Conservation (phyloP, 208 protist species). For the Endotrypanum monterogeii region DNA sequence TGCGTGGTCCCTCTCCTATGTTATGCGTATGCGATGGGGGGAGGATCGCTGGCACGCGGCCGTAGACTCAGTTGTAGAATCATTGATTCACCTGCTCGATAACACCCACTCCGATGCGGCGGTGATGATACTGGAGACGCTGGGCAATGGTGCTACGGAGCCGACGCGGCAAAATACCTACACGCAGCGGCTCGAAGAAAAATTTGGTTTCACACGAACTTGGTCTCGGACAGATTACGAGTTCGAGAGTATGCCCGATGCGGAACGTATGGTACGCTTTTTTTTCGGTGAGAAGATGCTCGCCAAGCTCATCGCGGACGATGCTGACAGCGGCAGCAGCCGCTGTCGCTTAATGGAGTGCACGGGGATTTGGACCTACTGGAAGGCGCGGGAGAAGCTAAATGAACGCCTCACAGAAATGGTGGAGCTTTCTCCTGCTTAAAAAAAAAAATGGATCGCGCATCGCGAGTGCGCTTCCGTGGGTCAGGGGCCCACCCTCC, state of each 20-base stretch:
- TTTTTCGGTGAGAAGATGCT: slow-evolving; percentile 71
- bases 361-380: slow-evolving; percentile 81
- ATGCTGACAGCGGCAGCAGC: background rate
- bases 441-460: background rate
- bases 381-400: slow-evolving; percentile 33
- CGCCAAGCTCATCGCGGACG: slow-evolving; percentile 17
- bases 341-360: slow-evolving; percentile 64
- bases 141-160: slow-evolving; percentile 55
- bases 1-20: slow-evolving; percentile 87
- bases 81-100: slow-evolving; percentile 40
- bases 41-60: slow-evolving; percentile 62
- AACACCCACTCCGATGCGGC: slow-evolving; percentile 40
- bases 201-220: slow-evolving; percentile 53
- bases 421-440: background rate
- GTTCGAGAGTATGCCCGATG: slow-evolving; percentile 56
- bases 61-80: slow-evolving; percentile 48
- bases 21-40: slow-evolving; percentile 81
- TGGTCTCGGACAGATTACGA: slow-evolving; percentile 87
- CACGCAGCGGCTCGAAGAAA: slow-evolving; percentile 53
- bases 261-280: slow-evolving; percentile 64
- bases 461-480: background rate
- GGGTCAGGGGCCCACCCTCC: background rate
- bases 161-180: slow-evolving; percentile 76
- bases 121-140: slow-evolving; percentile 80
- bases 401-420: background rate